Evolutionary conservation across 208 protist species (phyloP).

Genomic region (Crithidia bombi): DNA sequence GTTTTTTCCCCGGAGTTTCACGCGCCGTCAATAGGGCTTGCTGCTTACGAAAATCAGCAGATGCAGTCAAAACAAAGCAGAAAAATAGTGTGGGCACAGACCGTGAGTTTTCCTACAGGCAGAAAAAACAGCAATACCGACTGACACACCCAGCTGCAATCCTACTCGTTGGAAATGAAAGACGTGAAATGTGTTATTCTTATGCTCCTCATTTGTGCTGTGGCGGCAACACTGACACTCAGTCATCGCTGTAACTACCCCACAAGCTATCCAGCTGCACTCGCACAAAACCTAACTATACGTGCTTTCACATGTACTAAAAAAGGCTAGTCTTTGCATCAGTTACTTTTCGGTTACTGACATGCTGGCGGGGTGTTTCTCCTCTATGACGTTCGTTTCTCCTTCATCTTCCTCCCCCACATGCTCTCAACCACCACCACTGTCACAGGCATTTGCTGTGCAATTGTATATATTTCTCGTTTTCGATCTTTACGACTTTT

Average conservation of each 20-base stretch:
- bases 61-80: no score
- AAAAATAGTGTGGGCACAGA: not conserved
- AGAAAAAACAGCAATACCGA: not conserved
- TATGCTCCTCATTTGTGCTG: no score
- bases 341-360: not conserved
- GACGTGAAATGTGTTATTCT: not conserved
- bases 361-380: not conserved
- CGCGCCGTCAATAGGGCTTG: not conserved
- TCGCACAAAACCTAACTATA: no score
- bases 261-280: no score
- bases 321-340: not conserved
- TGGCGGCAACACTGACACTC: no score
- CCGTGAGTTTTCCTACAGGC: not conserved
- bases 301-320: no score
- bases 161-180: not conserved
- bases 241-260: no score
- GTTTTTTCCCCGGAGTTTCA: conserved; percentile 4
- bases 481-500: not conserved
- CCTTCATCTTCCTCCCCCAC: no score
- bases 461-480: not conserved
- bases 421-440: not conserved
- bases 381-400: no score
- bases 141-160: no score
- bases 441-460: not conserved
- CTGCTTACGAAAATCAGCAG: conserved; percentile 13